A percentile compares a stretch with the other conserved stretches of the same genome.
Conservation (phyloP, 108 stramenopile genomes). For the Cyclotella cryptica region DNA sequence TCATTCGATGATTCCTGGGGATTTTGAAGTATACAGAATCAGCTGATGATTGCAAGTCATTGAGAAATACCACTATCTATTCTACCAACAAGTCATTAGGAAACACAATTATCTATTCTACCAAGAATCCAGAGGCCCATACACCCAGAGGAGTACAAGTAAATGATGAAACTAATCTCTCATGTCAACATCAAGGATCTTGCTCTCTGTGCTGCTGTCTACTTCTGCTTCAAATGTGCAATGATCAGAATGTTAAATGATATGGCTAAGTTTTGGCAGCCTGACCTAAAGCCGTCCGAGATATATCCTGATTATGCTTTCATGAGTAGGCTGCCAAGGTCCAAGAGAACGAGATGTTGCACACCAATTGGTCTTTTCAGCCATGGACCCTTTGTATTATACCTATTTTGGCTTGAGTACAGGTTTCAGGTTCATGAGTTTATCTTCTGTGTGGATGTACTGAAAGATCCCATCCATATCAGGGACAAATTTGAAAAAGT, state of each 20-base stretch:
- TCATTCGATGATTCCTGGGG: no score
- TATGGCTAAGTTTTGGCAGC: background rate
- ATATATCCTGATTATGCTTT: slow-evolving; percentile 12
- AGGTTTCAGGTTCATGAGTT: background rate
- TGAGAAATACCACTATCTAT: no score
- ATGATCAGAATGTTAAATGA: slow-evolving; percentile 18
- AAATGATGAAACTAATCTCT: background rate
- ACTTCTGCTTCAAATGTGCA: background rate
- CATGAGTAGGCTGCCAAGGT: slow-evolving; percentile 8
- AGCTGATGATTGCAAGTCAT: no score
- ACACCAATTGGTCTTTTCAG: slow-evolving; percentile 21
- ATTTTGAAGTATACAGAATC: no score
- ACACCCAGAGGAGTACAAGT: slow-evolving; percentile 6
- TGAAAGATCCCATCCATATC: background rate
- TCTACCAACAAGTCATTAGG: no score
- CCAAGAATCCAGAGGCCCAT: slow-evolving; percentile 14
- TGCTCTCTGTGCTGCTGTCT: background rate
- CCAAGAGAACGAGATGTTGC: slow-evolving; percentile 28
- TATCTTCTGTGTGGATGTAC: background rate
- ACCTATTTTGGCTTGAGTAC: slow-evolving; percentile 13
- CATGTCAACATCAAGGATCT: background rate
- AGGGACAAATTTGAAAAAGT: no score
- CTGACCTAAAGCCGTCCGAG: slow-evolving; percentile 7
- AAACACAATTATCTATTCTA: no score
- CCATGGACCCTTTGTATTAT: slow-evolving; percentile 21